Evolutionary conservation across 371 early-diverging fungal species (phyloP), one percentile per base, ranked within the genome.

Genomic region (Mortierella sp.): DNA sequence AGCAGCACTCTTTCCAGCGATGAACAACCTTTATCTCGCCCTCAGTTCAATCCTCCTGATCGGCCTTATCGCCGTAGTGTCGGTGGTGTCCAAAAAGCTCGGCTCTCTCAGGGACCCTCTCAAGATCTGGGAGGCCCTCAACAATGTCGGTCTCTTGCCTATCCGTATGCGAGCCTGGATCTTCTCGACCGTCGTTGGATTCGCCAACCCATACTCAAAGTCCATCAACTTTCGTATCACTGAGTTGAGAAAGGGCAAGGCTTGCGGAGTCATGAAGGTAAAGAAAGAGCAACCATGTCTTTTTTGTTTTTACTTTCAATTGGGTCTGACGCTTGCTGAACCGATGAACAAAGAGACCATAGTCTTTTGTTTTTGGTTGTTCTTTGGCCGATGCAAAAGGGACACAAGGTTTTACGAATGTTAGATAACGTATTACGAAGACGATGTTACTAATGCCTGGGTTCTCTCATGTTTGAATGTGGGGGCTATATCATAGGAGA

Each of bases 181-280:
- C 40, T 83, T 80, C 53, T 77, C 80, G 40, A 59, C 74, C 59
- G 34, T 80, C 11, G 69, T 83, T n/a, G 84, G 84, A 10, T 50
- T 83, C 34, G 84, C 74, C 31, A 83, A 83, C 44, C 84, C 84
- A 10, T 83, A 80, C 55, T 80, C 84, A 0, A 61, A 75, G 26
- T 80, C 84, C 21, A 80, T 83, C 80, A 83, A 83, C 76, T 80
- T 80, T 59, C 80, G 84, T 10, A 77, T 83, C 69, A 83, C 75
- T 44, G 80, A 83, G 46, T 51, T 83, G 14, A 55, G 77, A 43
- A 80, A 80, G 61, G 84, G 84, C 37, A 80, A 72, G 57, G 75
- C 77, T 46, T 75, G 78, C 31, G 84, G 84, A 40, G 75, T 75
- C 48, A 80, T 83, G 81, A 71, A 72, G 78, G 84, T 83, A 80